Base-by-base conservation (phyloP, 106 monocot species). In the Acorus calamus region DNA sequence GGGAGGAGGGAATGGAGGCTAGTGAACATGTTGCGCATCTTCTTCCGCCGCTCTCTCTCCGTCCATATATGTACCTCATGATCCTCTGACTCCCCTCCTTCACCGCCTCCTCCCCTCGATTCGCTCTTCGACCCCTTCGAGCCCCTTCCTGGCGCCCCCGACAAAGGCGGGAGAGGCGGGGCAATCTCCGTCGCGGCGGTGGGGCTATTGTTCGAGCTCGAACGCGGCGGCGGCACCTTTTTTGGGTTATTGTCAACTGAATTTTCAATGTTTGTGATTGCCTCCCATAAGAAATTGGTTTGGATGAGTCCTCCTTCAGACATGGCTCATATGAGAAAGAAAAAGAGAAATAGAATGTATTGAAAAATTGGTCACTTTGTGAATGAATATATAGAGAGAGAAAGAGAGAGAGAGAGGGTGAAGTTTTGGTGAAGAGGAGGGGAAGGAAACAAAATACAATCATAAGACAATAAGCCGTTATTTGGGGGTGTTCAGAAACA, bases 21-120 rank as follows among this genome's bases (percentile, higher is more conserved):
- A 8, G 77, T 56, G 69, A 80, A 88, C 83, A 80, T 83, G 66
- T 73, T 78, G 63, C 75, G 83, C 87, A 88, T 88, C 80, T 78
- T 88, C 74, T 81, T 86, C 70, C 82, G 76, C 79, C 86, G 67
- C 69, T 83, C 83, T 45, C 79, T 63, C 72, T 85, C 85, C 0
- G 85, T 85, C 78, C 74, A 72, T 56, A 81, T 75, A 59, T 85
- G 85, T 41, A 81, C 66, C 62, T 81, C 85, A 46, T 81, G 81
- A 28, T 85, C 28, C 28, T 28, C 77, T 0, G 62, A 64, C 10
- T 66, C 67, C 13, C 61, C 66, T 1, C 42, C 54, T 3, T 51
- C 75, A 1, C 70, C 53, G 3, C 47, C 55, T 0, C 50, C 64
- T 41, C 60, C 53, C 0, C 11, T 44, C n/a, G 72, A 64, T 4